A percentile compares a stretch with the other conserved stretches of the same genome.
phyloP scores from a whole-genome alignment of 345 rosid genomes.

The Syzygium grande region DNA sequence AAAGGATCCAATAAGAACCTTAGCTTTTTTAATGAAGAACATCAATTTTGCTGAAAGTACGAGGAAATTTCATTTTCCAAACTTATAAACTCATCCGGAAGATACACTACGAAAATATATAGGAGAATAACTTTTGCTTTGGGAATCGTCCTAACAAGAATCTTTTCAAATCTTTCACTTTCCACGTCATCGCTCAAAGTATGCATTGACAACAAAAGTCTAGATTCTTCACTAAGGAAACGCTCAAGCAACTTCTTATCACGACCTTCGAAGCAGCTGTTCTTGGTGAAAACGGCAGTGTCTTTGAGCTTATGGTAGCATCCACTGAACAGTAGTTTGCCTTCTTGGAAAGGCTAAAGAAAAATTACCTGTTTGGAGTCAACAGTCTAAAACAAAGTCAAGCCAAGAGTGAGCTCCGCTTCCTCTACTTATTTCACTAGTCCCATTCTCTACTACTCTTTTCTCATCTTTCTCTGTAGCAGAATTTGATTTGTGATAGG shows the following conservation, averaged over 20 bases:
- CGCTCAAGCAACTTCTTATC: neutral
- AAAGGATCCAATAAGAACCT: neutral
- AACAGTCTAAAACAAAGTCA: neutral
- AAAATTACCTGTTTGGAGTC: neutral
- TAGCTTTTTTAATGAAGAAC: neutral
- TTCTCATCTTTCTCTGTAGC: neutral
- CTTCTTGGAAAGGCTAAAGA: neutral
- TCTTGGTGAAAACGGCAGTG: neutral
- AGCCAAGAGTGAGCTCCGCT: neutral
- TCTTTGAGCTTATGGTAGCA: neutral
- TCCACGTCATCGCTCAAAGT: neutral
- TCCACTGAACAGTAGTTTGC: no score
- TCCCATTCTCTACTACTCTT: neutral
- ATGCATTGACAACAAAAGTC: neutral
- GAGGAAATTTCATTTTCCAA: neutral
- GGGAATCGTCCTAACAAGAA: neutral
- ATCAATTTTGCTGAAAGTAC: neutral
- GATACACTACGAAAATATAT: neutral
- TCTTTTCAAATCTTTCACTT: neutral
- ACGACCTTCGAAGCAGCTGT: neutral
- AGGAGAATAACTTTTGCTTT: neutral
- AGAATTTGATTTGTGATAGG: neutral
- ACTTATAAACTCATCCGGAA: neutral
- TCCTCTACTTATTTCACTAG: neutral
- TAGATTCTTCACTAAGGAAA: neutral